Evolutionary conservation across 495 filamentous ascomycete species (phyloP).

Genomic region (Penicillium lagena): DNA sequence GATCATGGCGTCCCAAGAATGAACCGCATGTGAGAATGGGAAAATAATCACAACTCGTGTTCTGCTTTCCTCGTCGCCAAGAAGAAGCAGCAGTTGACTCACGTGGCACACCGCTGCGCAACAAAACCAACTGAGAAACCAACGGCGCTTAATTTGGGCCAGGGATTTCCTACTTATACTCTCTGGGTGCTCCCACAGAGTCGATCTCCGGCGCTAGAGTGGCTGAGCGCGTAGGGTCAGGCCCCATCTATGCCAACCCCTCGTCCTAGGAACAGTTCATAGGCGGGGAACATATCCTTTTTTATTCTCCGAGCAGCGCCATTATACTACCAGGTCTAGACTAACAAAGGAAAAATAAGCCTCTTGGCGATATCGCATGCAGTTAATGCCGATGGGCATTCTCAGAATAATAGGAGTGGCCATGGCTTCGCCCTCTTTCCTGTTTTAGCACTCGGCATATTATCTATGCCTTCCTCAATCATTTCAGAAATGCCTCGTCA

Average conservation of each 20-base stretch:
- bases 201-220: slow-evolving; percentile 7
- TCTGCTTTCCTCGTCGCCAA: no score
- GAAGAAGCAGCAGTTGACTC: no score
- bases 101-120: no score
- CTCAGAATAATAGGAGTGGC: no score
- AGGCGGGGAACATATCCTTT: slow-evolving; percentile 5
- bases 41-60: no score
- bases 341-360: background rate
- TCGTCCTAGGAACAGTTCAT: slow-evolving; percentile 5
- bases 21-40: no score
- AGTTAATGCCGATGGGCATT: background rate
- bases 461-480: background rate
- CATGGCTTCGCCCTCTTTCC: background rate
- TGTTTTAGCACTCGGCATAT: background rate
- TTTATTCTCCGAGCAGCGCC: background rate
- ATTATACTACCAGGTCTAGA: background rate
- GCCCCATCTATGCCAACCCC: slow-evolving; percentile 6
- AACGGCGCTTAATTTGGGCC: no score
- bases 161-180: slow-evolving; percentile 13
- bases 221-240: slow-evolving; percentile 2
- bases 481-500: slow-evolving; percentile 5
- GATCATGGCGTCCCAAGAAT: no score
- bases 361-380: slow-evolving; percentile 1
- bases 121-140: no score
- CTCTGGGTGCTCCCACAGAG: slow-evolving; percentile 17